Percentiles rank a stretch among this genome's conserved stretches.
phyloP scores from a whole-genome alignment of 139 green algal species.

The Chlamydomonas sphaeroides region DNA sequence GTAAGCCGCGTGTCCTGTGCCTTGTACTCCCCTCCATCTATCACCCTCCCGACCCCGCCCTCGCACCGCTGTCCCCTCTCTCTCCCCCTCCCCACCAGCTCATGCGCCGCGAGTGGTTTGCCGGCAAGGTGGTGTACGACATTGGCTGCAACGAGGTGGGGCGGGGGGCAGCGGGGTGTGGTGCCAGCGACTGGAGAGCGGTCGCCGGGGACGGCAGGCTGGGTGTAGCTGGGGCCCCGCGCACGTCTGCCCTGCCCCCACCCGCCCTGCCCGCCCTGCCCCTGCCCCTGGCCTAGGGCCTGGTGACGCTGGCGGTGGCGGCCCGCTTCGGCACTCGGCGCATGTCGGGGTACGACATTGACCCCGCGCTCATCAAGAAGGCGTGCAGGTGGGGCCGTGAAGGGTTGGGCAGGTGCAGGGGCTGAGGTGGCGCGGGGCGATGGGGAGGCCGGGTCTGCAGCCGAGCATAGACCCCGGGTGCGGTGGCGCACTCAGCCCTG shows the following conservation, averaged over 20 bases:
- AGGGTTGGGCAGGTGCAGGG: too few species aligned
- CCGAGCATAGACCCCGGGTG: too few species aligned
- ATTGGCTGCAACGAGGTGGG: slow-evolving; percentile 90
- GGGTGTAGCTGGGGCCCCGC: too few species aligned
- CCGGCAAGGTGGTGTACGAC: slow-evolving; percentile 76
- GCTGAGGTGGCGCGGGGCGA: neutral
- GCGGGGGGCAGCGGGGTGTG: too few species aligned
- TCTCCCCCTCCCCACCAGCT: slow-evolving; percentile 16
- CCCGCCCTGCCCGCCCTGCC: too few species aligned
- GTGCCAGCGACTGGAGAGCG: too few species aligned
- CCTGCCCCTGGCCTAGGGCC: slow-evolving; percentile 53
- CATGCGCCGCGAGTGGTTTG: slow-evolving; percentile 79
- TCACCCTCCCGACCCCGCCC: neutral
- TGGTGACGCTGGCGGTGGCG: slow-evolving; percentile 85
- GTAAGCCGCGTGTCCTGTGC: too few species aligned
- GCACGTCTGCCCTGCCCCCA: too few species aligned
- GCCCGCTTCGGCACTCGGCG: slow-evolving; percentile 54
- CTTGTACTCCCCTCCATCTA: too few species aligned
- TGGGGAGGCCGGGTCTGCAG: neutral
- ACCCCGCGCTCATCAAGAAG: slow-evolving; percentile 71
- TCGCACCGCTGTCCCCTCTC: neutral
- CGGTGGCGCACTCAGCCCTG: too few species aligned
- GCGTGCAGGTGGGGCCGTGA: slow-evolving; percentile 60
- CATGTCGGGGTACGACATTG: slow-evolving; percentile 91
- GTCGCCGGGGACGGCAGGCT: too few species aligned